Evolutionary conservation across 306 rosid genomes (phyloP).

Genomic region (Trifolium repens): DNA sequence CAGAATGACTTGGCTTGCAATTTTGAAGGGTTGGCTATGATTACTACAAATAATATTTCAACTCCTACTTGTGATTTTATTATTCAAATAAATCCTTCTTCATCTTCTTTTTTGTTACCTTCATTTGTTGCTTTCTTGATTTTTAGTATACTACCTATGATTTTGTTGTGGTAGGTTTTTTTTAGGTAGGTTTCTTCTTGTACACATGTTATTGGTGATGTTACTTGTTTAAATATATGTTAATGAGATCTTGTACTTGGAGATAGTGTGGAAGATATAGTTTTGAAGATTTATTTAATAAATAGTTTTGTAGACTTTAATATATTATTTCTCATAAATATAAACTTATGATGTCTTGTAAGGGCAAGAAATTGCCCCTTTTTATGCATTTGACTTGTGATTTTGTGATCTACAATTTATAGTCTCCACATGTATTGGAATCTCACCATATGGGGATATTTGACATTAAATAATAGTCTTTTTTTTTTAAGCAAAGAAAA

Average conservation of each 20-base stretch:
- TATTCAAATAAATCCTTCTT: slow-evolving; percentile 70
- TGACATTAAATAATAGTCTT: too few species aligned
- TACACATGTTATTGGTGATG: slow-evolving; percentile 37
- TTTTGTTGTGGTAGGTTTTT: slow-evolving; percentile 48
- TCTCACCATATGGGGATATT: too few species aligned
- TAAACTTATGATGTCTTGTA: neutral
- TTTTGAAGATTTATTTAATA: slow-evolving; percentile 16
- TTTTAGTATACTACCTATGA: slow-evolving; percentile 33
- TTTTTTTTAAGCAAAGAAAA: too few species aligned
- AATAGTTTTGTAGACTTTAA: slow-evolving; percentile 5
- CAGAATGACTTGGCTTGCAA: slow-evolving; percentile 76
- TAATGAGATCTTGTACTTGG: slow-evolving; percentile 22
- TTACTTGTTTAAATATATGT: slow-evolving; percentile 5
- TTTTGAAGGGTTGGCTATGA: slow-evolving; percentile 86
- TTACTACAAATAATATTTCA: slow-evolving; percentile 69
- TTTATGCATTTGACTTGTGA: slow-evolving; percentile 24
- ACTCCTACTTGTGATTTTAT: slow-evolving; percentile 83
- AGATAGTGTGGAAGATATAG: slow-evolving; percentile 22
- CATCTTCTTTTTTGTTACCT: slow-evolving; percentile 44
- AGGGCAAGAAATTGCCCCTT: neutral
- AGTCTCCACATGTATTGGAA: slow-evolving; percentile 30
- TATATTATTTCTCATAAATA: neutral
- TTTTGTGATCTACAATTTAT: slow-evolving; percentile 32
- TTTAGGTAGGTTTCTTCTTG: slow-evolving; percentile 24
- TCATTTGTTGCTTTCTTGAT: slow-evolving; percentile 43